Evolutionary conservation across 2,329 filamentous ascomycete species (phyloP), one percentile per base, ranked within the genome.

Genomic region (Trichoderma sp.): DNA sequence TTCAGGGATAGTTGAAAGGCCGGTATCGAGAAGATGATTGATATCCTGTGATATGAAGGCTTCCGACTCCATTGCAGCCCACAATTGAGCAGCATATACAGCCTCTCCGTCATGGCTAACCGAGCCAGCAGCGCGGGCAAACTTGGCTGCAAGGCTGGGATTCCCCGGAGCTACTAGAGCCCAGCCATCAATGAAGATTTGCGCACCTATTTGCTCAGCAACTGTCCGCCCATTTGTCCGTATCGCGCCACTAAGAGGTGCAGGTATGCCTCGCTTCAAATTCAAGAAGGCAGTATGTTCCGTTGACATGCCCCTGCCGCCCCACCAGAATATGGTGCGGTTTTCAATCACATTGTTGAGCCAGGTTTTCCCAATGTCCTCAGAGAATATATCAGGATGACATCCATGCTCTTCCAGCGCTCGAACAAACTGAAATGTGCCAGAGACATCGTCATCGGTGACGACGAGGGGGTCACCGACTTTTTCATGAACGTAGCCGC

Each of bases 21-120:
- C 78, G 1, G 71, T 73, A 4, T 79, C 76, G 1, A 80, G 69
- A 5, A 81, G 70, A 37, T 76, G 76, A 21, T 78, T 70, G 5
- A 78, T 72, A 39, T 81, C 76, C 7, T 70, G 73, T 0, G 75
- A 76, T 3, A 74, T 46, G 46, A 80, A 81, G 0, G 79, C 79
- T 56, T 79, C 77, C 2, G 79, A 76, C 66, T 81, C 79, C 78
- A 80, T 80, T 8, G 77, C 79, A 3, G 79, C 79, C 79, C 79
- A 81, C 6, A 81, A 69, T 71, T 73, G 73, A 1, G 79, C 80
- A 1, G 80, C 80, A 61, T 78, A 69, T 0, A 81, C 78, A 0
- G 79, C 72, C 28, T 78, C 78, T 10, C 80, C 79, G 68, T 81
- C 79, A 60, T 81, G 80, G 68, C 78, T 80, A 1, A 81, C 80